These are phyloP conservation scores for Lichtheimia ramosa DNA, from an alignment of 371 early-diverging fungal species.

Conservation along the genomic window DNA sequence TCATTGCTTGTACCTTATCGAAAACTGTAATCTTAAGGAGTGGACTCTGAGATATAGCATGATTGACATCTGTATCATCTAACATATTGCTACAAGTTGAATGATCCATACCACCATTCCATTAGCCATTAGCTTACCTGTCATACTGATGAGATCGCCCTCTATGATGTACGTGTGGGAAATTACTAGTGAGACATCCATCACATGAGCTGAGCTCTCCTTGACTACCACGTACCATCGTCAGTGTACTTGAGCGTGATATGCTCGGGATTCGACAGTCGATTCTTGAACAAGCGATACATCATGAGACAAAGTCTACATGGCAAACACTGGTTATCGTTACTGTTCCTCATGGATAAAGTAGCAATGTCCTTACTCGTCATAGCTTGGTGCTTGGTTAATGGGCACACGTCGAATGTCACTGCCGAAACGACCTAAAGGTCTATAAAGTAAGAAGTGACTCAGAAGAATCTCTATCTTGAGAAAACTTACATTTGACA, in stretches of 20 bases:
- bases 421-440: slow-evolving; percentile 31
- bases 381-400: slow-evolving; percentile 55
- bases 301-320: slow-evolving; percentile 55
- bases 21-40: slow-evolving; percentile 52
- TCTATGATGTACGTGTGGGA: slow-evolving; percentile 27
- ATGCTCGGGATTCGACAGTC: slow-evolving; percentile 46
- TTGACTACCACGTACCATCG: slow-evolving; percentile 32
- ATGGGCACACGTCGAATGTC: slow-evolving; percentile 55
- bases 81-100: not conserved
- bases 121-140: slow-evolving; percentile 17
- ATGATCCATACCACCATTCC: not conserved
- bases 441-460: not conserved
- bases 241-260: slow-evolving; percentile 54
- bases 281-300: slow-evolving; percentile 48
- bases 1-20: slow-evolving; percentile 22
- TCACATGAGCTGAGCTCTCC: too few species aligned
- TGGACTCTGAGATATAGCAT: slow-evolving; percentile 52
- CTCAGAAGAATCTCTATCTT: not conserved
- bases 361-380: slow-evolving; percentile 35
- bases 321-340: not conserved
- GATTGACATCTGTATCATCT: slow-evolving; percentile 58
- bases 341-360: too few species aligned
- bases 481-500: slow-evolving; percentile 35
- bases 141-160: slow-evolving; percentile 54
- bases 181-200: not conserved